phyloP scores from a whole-genome alignment of 2,329 filamentous ascomycete species.

The Ustilaginoidea virens region DNA sequence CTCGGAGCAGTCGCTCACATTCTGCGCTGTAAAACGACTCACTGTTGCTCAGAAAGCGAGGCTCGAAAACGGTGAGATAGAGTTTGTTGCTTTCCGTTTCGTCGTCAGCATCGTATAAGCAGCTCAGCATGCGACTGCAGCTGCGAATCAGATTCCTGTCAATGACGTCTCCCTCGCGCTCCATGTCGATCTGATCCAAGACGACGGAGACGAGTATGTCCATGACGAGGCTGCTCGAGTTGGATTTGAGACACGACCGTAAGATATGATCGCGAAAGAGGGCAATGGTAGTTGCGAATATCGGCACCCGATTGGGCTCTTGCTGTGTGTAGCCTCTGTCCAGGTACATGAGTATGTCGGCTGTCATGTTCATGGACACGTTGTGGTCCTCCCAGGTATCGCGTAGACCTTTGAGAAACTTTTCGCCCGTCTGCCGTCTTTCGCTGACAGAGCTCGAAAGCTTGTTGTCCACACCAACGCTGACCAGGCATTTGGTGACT shows the following conservation, averaged over 20 bases:
- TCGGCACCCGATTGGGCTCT: constrained; percentile 55
- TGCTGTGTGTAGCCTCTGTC: constrained; percentile 63
- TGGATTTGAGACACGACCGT: constrained; percentile 35
- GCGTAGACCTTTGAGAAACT: constrained; percentile 62
- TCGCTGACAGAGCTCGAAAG: constrained; percentile 56
- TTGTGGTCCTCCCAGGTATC: constrained; percentile 80
- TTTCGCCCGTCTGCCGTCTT: constrained; percentile 64
- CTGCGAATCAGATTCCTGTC: constrained; percentile 70
- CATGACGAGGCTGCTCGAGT: constrained; percentile 40
- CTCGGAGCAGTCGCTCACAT: constrained; percentile 56
- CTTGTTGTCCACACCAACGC: constrained; percentile 39
- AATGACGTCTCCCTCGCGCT: constrained; percentile 77
- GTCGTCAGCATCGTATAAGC: constrained; percentile 65
- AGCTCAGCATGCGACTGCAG: constrained; percentile 79
- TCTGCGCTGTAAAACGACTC: constrained; percentile 61
- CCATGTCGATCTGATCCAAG: constrained; percentile 83
- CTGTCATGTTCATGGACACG: constrained; percentile 88
- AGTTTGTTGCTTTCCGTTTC: constrained; percentile 68
- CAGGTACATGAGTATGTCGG: constrained; percentile 95
- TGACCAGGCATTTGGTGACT: constrained; percentile 53
- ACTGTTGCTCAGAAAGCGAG: constrained; percentile 57
- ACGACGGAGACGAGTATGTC: constrained; percentile 68
- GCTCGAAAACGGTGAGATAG: constrained; percentile 73
- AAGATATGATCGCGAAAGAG: constrained; percentile 81
- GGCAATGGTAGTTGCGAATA: constrained; percentile 73